Evolutionary conservation across 208 protist genomes (phyloP), one percentile per base, ranked within the genome.

Genomic region (Trypanosoma scelopori): DNA sequence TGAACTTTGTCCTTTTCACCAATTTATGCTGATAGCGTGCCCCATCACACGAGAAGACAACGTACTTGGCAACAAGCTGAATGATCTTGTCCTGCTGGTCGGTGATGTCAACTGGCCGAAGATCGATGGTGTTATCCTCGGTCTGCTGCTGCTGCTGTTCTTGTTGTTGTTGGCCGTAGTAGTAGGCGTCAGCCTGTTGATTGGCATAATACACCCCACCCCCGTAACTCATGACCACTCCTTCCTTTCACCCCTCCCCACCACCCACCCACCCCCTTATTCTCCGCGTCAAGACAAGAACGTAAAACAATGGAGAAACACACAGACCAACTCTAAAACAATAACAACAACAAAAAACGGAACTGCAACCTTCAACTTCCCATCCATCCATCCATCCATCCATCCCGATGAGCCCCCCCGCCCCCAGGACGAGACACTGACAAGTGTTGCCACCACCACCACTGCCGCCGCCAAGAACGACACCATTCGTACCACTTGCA

Each of bases 1-100:
- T 94, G 71, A 84, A 77, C 55, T 74, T 66, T 22, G 88, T 94
- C 45, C 73, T 72, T 6, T 71, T 69, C 42, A 76, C 69, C 2
- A 94, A 69, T 49, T 87, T 80, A 35, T 89, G 67, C 39, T 94
- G 84, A 52, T 87, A 91, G 5, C 79, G 76, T 7, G 85, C 81
- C 5, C 76, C 70, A 65, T 94, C 76, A 49, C 84, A 89, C 23
- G 75, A 85, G 30, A 69, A 72, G 3, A 86, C 85, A n/a, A 94
- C 84, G 59, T 89, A 89, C 50, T 90, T 82, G 50, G 88, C 88
- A 7, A 89, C 85, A 55, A 87, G 73, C 51, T 90, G 81, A 42
- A 94, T 92, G 63, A 94, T 89, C 6, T 82, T 74, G 66, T 94
- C 88, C 53, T 94, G 85, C 55, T 90, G 88, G 6, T 75, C 68